These are phyloP conservation scores for Amanita molliuscula DNA, from an alignment of 768 basidiomycete genomes.

Conservation along the genomic window DNA sequence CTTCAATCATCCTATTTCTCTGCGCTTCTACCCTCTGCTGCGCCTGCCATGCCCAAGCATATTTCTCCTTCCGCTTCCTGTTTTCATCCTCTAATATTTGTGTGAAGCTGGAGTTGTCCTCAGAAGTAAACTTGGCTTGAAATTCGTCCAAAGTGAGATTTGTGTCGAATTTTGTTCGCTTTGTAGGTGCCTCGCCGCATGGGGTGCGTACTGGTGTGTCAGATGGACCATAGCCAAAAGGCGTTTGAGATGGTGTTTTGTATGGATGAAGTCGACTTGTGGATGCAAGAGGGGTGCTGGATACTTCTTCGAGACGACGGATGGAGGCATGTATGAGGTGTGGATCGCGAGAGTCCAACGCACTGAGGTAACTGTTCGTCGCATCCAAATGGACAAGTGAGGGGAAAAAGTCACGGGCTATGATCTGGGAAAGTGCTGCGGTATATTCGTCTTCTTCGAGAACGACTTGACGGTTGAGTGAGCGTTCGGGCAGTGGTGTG, in stretches of 20 bases:
- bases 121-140: constrained; percentile 88
- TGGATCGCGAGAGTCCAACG: constrained; percentile 66
- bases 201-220: constrained; percentile 58
- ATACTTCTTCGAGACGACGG: constrained; percentile 56
- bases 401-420: constrained; percentile 97
- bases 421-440: constrained; percentile 80
- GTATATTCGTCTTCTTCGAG: constrained; percentile 96
- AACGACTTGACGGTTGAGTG: constrained; percentile 61
- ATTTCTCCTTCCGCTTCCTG: constrained; percentile 63
- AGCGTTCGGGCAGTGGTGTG: constrained; percentile 30
- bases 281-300: constrained; percentile 34
- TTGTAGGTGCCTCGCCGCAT: constrained; percentile 32
- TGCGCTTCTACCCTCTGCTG: constrained; percentile 70
- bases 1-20: constrained; percentile 54
- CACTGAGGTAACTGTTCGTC: constrained; percentile 79
- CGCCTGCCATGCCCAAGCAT: constrained; percentile 92
- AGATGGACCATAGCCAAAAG: constrained; percentile 44
- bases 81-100: constrained; percentile 90
- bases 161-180: constrained; percentile 51
- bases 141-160: constrained; percentile 72
- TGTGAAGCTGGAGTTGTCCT: constrained; percentile 96
- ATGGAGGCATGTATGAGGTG: constrained; percentile 69
- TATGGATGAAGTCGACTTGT: constrained; percentile 19
- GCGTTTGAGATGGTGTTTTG: constrained; percentile 53
- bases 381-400: constrained; percentile 84